Base-by-base conservation (phyloP, 805 yeast species). In the Debaryomyces prosopidis region DNA sequence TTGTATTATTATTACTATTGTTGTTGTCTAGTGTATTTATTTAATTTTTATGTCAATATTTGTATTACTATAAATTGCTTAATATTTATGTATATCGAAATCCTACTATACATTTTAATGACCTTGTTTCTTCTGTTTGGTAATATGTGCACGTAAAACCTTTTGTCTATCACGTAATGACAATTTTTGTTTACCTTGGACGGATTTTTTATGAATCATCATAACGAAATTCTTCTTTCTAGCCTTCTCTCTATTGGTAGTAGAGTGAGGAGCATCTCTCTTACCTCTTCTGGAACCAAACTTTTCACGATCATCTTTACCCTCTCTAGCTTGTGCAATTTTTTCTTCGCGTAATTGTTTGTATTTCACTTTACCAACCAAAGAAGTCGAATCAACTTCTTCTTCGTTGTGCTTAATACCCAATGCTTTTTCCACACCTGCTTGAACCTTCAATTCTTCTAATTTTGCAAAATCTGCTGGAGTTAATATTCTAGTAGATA, bases 151-250 rank as follows among this genome's bases (percentile, higher is more conserved):
- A 51, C 85, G 76, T 57, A 94, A 70, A 15, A 87, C 82, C 65
- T 83, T 87, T 66, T 91, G 97, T 66, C 89, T 84, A 65, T 94
- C 98, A 58, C 96, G 79, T 57, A 94, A 75, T 46, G 97, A 88
- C 78, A 86, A 76, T 71, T 85, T 87, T 52, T 86, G 91, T 68
- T 94, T 94, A 51, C 98, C 98, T 68, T 88, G 96, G 33, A 94
- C 98, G 41, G 88, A 84, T 59, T 82, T 82, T 73, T 92, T 94
- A 69, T 94, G 99, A 56, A 94, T 88, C 92, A 88, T 88, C 99
- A 94, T 94, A 63, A 94, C 92, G 63, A 90, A 94, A 71, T 94
- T 94, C 96, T 94, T 94, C 89, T 89, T 89, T 68, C 98, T 81
- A 18, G 90, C 95, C 81, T 94, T 94, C 70, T 95, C 97, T 69